A percentile compares a stretch with the other conserved stretches of the same genome.
Conservation (phyloP, 495 filamentous ascomycete genomes). For the Penicillium arizonense region DNA sequence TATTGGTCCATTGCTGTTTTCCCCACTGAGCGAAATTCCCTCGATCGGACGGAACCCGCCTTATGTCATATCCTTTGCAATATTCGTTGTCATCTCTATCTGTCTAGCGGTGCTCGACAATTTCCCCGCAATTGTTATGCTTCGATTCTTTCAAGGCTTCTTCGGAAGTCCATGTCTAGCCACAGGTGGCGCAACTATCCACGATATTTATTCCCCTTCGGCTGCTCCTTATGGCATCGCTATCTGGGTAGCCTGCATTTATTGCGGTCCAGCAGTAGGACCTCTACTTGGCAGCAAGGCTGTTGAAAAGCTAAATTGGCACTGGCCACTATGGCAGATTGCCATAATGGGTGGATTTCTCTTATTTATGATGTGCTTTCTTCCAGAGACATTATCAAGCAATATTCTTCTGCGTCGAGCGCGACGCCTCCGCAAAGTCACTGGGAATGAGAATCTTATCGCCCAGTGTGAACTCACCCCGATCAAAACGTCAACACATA, state of each 20-base stretch:
- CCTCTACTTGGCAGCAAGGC: slow-evolving; percentile 30
- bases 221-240: not conserved
- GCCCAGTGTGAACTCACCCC: no score
- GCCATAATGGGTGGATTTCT: slow-evolving; percentile 15
- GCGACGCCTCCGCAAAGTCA: not conserved
- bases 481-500: no score
- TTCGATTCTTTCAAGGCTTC: slow-evolving; percentile 50
- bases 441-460: no score
- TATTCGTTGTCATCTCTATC: not conserved
- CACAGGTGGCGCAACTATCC: slow-evolving; percentile 54
- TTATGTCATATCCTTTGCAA: not conserved
- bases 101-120: not conserved
- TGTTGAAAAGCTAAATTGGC: slow-evolving; percentile 22
- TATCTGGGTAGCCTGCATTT: slow-evolving; percentile 16
- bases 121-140: slow-evolving; percentile 40
- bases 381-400: not conserved
- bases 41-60: not conserved
- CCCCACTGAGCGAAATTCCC: not conserved
- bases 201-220: slow-evolving; percentile 34
- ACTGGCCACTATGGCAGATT: slow-evolving; percentile 42
- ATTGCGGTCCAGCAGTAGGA: slow-evolving; percentile 29
- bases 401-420: not conserved
- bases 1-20: not conserved
- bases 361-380: not conserved
- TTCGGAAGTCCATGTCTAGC: slow-evolving; percentile 48